Percentiles rank a stretch among this genome's conserved stretches.
phyloP scores from a whole-genome alignment of 1,139 yeast genomes.

The Blastobotrys capitulatus region DNA sequence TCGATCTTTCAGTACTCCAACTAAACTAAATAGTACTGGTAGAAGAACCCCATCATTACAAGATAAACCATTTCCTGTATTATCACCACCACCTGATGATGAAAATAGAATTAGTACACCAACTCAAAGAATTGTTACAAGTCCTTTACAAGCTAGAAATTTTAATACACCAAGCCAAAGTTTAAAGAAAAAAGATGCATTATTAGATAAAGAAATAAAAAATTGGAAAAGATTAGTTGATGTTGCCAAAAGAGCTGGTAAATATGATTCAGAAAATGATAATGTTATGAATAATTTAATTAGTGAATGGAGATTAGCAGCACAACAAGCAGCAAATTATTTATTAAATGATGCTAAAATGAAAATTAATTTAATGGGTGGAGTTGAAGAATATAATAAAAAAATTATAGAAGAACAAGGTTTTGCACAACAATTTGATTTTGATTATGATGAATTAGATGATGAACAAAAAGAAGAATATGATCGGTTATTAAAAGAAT shows the following conservation, averaged over 20 bases:
- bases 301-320: conserved; percentile 41
- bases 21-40: neutral
- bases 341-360: conserved; percentile 38
- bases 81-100: conserved; percentile 22
- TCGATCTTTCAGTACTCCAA: conserved; percentile 26
- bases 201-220: conserved; percentile 28
- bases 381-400: conserved; percentile 38
- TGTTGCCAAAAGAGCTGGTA: conserved; percentile 35
- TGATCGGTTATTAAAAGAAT: conserved; percentile 22
- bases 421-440: conserved; percentile 17
- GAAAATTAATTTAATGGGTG: conserved; percentile 42
- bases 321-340: conserved; percentile 41
- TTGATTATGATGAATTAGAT: conserved; percentile 34
- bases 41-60: conserved; percentile 28
- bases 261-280: conserved; percentile 26
- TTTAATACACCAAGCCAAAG: neutral
- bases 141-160: conserved; percentile 13
- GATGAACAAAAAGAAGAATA: conserved; percentile 28
- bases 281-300: conserved; percentile 30
- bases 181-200: conserved; percentile 17
- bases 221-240: conserved; percentile 29
- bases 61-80: conserved; percentile 29
- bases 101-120: neutral
- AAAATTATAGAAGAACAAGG: conserved; percentile 30
- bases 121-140: conserved; percentile 11